These are phyloP conservation scores for Bisporella sp. DNA, from an alignment of 2,329 filamentous ascomycete species.

Conservation along the genomic window DNA sequence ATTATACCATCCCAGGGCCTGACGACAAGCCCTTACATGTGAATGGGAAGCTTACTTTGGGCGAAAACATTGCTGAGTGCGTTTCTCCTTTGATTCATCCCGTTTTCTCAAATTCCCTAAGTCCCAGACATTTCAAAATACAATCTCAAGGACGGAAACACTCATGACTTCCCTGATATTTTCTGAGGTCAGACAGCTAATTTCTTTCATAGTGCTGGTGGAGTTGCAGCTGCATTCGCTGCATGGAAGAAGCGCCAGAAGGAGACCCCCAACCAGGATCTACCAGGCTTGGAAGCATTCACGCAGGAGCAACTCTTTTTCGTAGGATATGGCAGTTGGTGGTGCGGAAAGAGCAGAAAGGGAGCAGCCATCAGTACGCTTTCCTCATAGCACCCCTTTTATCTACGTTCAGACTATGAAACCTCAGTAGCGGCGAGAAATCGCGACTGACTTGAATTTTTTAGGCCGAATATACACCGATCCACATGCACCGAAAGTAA, in stretches of 20 bases:
- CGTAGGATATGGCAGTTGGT: conserved; percentile 55
- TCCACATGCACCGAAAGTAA: conserved; percentile 52
- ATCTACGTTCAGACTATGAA: too few species aligned
- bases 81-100: too few species aligned
- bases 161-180: too few species aligned
- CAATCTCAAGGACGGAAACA: too few species aligned
- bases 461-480: conserved; percentile 50
- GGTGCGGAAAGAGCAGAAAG: conserved; percentile 58
- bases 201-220: conserved; percentile 40
- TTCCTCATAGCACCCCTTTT: background rate
- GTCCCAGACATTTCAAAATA: too few species aligned
- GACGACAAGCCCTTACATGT: conserved; percentile 52
- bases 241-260: conserved; percentile 57
- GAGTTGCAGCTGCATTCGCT: conserved; percentile 53
- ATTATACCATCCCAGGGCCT: conserved; percentile 50
- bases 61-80: conserved; percentile 62
- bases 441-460: background rate
- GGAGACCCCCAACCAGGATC: conserved; percentile 41
- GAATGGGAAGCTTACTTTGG: conserved; percentile 56
- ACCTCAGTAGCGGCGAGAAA: background rate
- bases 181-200: too few species aligned
- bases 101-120: too few species aligned
- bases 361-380: conserved; percentile 43
- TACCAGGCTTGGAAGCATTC: conserved; percentile 56
- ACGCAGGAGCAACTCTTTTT: conserved; percentile 66